Base-by-base conservation (phyloP, 1,284 basidiomycete genomes). In the Tilletia setariae region DNA sequence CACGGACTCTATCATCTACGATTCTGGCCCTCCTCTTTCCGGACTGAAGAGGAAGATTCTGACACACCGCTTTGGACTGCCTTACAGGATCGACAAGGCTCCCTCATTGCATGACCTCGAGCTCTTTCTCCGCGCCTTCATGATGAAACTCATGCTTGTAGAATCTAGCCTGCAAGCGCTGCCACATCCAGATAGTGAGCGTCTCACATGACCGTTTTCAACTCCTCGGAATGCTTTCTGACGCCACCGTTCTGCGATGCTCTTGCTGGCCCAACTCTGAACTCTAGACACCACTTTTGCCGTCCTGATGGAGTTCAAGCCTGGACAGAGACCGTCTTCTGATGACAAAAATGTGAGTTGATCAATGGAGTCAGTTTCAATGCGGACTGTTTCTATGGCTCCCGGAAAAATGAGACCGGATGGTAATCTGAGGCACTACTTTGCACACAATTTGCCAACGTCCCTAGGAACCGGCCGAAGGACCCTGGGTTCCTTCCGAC, bases 81-180 rank as follows among this genome's bases (percentile, higher is more conserved):
- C 51, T 16, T n/a, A 32, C 44, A 47, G 44, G 42, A 63, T 63
- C 40, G 42, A 63, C 30, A 28, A 25, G 6, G 44, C 40, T 25
- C 62, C 44, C 2, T 44, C 62, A 19, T 28, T 63, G 32, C 62
- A 43, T 28, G 62, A 63, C 1, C 42, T 63, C 16, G 62, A 63
- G 23, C 62, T 63, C 35, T 23, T 21, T 21, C 62, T 63, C 9
- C 62, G 62, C 44, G 62, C 32, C 30, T 44, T 63, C 42, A 63
- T 63, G 62, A 35, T 44, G 15, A 63, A 63, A 23, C 40, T 63
- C 42, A 63, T 63, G 62, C 42, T 47, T 4, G n/a, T 63, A 6
- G 62, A 63, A 25, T 13, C 42, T 21, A 47, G 44, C 42, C 40
- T 63, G 1, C 35, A 19, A n/a, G 35, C 62, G 15, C 9, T 44